Evolutionary conservation across 257 asterid species (phyloP).

Genomic region (Linderniella brevidens): DNA sequence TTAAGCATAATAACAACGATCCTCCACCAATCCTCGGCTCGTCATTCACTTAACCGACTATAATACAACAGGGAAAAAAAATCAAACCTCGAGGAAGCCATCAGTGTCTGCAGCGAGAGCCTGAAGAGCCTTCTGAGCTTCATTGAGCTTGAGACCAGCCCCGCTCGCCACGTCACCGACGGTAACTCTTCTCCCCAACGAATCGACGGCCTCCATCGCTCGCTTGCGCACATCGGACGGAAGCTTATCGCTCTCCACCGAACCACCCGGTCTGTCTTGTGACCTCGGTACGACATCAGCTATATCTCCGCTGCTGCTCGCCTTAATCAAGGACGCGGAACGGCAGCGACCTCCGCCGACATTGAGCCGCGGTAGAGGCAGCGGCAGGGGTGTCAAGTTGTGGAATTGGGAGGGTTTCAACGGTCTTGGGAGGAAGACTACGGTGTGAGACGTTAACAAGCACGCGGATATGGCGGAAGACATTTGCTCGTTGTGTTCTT

Average conservation of each 20-base stretch:
- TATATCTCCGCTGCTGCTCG: slow-evolving; percentile 33
- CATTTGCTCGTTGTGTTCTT: no score
- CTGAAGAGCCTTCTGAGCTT: slow-evolving; percentile 89
- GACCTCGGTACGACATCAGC: slow-evolving; percentile 17
- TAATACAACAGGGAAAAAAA: slow-evolving; percentile 11
- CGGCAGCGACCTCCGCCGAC: slow-evolving; percentile 8
- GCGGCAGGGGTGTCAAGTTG: slow-evolving; percentile 13
- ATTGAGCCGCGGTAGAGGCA: slow-evolving; percentile 10
- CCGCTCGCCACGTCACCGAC: slow-evolving; percentile 88
- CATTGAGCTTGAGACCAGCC: slow-evolving; percentile 71
- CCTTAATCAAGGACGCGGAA: slow-evolving; percentile 33
- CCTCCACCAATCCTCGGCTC: no score
- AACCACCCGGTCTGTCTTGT: slow-evolving; percentile 45
- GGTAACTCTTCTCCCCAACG: slow-evolving; percentile 77
- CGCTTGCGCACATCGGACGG: slow-evolving; percentile 63
- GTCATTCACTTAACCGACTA: not conserved
- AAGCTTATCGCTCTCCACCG: slow-evolving; percentile 80
- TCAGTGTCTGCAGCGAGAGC: slow-evolving; percentile 87
- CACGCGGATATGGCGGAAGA: slow-evolving; percentile 38
- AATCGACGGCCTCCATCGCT: slow-evolving; percentile 79
- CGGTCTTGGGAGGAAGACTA: slow-evolving; percentile 17
- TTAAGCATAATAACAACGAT: no score
- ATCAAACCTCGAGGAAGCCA: slow-evolving; percentile 80
- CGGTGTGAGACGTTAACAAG: slow-evolving; percentile 24
- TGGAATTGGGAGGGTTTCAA: slow-evolving; percentile 19